Percentiles rank a stretch among this genome's conserved stretches.
These are phyloP conservation scores for Rosa persica DNA, from an alignment of 306 rosid species.

Conservation along the genomic window DNA sequence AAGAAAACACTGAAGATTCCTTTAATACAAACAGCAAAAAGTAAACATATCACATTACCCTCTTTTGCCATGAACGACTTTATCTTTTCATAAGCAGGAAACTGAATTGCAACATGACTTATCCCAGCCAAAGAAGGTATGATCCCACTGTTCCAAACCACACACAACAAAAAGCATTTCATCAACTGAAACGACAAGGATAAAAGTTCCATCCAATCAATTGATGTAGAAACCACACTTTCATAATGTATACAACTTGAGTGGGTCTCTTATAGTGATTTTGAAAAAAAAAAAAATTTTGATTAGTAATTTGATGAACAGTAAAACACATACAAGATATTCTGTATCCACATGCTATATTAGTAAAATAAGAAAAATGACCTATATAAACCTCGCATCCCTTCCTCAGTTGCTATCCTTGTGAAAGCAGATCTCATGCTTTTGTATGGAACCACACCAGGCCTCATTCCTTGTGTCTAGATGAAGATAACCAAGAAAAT, in stretches of 20 bases:
- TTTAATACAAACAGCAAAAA: conserved; percentile 4
- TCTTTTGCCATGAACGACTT: conserved; percentile 68
- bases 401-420: conserved; percentile 87
- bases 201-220: neutral
- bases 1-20: neutral
- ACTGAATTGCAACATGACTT: conserved; percentile 97
- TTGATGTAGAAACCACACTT: neutral
- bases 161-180: conserved; percentile 26
- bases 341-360: neutral
- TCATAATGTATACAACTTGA: neutral
- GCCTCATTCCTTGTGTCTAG: conserved; percentile 96
- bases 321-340: neutral
- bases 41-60: conserved; percentile 42
- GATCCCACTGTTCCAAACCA: conserved; percentile 70
- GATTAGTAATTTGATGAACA: neutral
- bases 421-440: conserved; percentile 76
- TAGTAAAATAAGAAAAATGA: conserved; percentile 30
- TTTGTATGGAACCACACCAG: conserved; percentile 81
- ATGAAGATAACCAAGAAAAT: conserved; percentile 13
- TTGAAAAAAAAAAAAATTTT: neutral
- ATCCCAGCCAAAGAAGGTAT: conserved; percentile 87
- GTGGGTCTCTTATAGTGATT: neutral
- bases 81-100: conserved; percentile 84
- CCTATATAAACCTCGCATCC: conserved; percentile 91
- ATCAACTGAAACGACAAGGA: neutral